Percentiles rank a stretch among this genome's conserved stretches.
Conservation (phyloP, 371 early-diverging fungal species). For the Amoeboaphelidium occidentale region DNA sequence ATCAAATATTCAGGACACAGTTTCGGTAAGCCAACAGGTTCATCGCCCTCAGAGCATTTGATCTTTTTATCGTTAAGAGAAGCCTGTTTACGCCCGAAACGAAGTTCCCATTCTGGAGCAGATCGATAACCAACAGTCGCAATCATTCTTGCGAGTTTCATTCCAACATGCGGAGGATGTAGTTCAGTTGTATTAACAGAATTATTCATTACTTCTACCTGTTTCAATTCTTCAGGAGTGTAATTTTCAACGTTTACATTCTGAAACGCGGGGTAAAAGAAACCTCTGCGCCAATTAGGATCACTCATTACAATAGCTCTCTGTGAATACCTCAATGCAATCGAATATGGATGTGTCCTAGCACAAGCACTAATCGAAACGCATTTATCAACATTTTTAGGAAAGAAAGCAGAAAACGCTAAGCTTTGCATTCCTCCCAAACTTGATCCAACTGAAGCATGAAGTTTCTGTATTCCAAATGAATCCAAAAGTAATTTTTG, state of each 20-base stretch:
- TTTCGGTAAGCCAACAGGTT: conserved; percentile 40
- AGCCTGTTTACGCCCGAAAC: conserved; percentile 69
- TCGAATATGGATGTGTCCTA: conserved; percentile 81
- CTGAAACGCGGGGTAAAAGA: too few relatives aligned
- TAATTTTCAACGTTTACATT: too few relatives aligned
- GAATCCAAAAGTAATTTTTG: conserved; percentile 59
- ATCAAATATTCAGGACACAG: conserved; percentile 79
- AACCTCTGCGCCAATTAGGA: conserved; percentile 80
- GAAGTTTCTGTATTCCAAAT: conserved; percentile 47
- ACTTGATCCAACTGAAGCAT: conserved; percentile 74
- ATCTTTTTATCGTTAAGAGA: too few relatives aligned
- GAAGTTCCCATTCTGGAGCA: conserved; percentile 87
- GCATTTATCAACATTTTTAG: conserved; percentile 50
- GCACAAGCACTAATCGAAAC: conserved; percentile 74
- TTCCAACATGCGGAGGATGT: conserved; percentile 75
- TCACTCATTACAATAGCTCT: conserved; percentile 69
- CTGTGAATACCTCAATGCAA: conserved; percentile 71
- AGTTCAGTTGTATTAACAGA: conserved; percentile 43
- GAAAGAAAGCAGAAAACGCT: conserved; percentile 55
- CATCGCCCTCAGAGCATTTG: too few relatives aligned
- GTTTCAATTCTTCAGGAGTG: too few relatives aligned
- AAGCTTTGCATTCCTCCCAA: conserved; percentile 85
- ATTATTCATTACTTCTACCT: too few relatives aligned
- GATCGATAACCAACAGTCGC: conserved; percentile 45
- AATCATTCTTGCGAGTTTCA: conserved; percentile 41